phyloP scores from a whole-genome alignment of 2,329 filamentous ascomycete genomes.

The Aschersonia sp. region DNA sequence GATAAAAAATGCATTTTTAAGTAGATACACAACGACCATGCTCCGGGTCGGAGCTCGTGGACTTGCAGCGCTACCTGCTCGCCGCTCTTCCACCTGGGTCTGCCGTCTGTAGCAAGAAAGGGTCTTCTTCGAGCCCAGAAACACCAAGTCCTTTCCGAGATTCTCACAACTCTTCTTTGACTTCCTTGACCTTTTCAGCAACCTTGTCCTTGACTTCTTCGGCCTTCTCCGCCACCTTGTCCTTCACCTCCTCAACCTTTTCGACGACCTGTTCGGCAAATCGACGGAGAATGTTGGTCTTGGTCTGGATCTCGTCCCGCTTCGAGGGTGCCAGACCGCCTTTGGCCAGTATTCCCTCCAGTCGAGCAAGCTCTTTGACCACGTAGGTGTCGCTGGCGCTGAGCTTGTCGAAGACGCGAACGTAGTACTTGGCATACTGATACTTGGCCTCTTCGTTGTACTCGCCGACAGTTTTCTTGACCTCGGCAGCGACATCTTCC shows the following conservation, averaged over 20 bases:
- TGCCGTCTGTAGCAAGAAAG: too few species aligned
- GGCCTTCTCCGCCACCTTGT: slow-evolving; percentile 1
- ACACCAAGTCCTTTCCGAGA: too few species aligned
- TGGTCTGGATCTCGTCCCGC: slow-evolving; percentile 72
- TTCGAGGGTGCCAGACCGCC: slow-evolving; percentile 74
- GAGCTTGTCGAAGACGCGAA: slow-evolving; percentile 80
- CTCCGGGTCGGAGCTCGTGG: too few species aligned
- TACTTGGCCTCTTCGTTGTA: slow-evolving; percentile 48
- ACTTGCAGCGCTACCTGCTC: too few species aligned
- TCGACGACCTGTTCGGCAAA: slow-evolving; percentile 51
- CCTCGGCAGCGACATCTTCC: slow-evolving; percentile 51
- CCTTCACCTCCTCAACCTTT: slow-evolving; percentile 39
- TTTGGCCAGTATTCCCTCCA: slow-evolving; percentile 72
- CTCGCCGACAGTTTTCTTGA: slow-evolving; percentile 53
- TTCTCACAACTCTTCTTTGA: slow-evolving; percentile 15
- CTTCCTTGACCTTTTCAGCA: slow-evolving; percentile 11
- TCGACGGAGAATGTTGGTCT: slow-evolving; percentile 75
- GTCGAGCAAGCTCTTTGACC: slow-evolving; percentile 69
- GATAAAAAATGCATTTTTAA: neutral
- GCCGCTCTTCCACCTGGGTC: too few species aligned
- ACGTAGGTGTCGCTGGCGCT: slow-evolving; percentile 63
- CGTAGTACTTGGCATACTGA: slow-evolving; percentile 87
- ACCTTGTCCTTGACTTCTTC: slow-evolving; percentile 20
- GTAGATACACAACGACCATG: too few species aligned
- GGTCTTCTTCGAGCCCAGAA: too few species aligned